Conservation (phyloP, 1,139 yeast species). For the Hyphopichia burtonii region DNA sequence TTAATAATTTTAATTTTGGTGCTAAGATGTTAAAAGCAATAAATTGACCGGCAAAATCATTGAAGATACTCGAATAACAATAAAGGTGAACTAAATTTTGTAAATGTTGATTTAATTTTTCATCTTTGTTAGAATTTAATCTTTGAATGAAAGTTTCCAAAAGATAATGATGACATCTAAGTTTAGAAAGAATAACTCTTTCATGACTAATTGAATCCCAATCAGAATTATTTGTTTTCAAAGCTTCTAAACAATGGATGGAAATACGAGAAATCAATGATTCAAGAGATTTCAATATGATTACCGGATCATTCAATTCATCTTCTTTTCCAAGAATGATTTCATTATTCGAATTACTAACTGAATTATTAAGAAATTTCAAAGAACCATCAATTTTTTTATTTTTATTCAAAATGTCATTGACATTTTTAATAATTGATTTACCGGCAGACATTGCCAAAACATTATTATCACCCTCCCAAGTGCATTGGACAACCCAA, state of each 20-base stretch:
- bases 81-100: conserved; percentile 20
- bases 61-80: conserved; percentile 41
- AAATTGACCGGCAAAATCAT: conserved; percentile 66
- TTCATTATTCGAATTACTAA: conserved; percentile 14
- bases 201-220: conserved; percentile 23
- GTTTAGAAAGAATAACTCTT: conserved; percentile 24
- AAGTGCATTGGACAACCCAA: conserved; percentile 37
- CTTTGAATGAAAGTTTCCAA: conserved; percentile 20
- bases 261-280: conserved; percentile 18
- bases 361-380: conserved; percentile 24
- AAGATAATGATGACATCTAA: conserved; percentile 25
- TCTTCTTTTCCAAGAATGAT: conserved; percentile 6
- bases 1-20: conserved; percentile 36
- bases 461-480: conserved; percentile 38
- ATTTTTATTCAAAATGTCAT: conserved; percentile 19
- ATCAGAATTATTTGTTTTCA: conserved; percentile 15
- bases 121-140: conserved; percentile 12
- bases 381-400: conserved; percentile 24
- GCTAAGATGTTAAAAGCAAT: conserved; percentile 54
- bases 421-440: conserved; percentile 26
- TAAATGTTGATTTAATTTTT: conserved; percentile 21
- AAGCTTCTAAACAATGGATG: conserved; percentile 11
- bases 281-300: conserved; percentile 17
- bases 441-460: conserved; percentile 31
- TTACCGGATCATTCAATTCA: conserved; percentile 13